Percentiles rank a stretch among this genome's conserved stretches.
phyloP scores from a whole-genome alignment of 495 filamentous ascomycete genomes.

The Aspergillus bertholletiae region DNA sequence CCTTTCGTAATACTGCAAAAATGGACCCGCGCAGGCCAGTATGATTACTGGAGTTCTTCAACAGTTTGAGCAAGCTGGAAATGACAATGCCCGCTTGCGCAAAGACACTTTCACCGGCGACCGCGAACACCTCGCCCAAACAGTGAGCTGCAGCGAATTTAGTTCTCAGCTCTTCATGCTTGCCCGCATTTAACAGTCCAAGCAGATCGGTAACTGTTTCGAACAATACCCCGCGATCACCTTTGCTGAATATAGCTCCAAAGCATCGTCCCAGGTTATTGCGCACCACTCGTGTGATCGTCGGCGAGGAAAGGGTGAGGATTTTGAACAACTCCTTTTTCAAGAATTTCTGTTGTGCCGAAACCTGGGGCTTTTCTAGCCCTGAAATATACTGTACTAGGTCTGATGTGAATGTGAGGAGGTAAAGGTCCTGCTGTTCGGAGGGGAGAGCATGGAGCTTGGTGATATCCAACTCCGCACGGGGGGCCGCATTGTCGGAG shows the following conservation, averaged over 20 bases:
- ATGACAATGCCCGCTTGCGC: constrained; percentile 73
- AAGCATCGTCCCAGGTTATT: constrained; percentile 84
- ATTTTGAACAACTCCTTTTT: constrained; percentile 91
- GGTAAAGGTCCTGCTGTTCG: constrained; percentile 92
- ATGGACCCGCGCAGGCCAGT: constrained; percentile 79
- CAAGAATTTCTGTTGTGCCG: constrained; percentile 80
- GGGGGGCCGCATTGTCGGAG: constrained; percentile 34
- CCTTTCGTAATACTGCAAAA: constrained; percentile 75
- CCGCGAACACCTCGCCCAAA: constrained; percentile 81
- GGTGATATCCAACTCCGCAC: constrained; percentile 71
- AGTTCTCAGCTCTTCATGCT: constrained; percentile 69
- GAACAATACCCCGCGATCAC: constrained; percentile 87
- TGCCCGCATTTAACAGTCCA: constrained; percentile 69
- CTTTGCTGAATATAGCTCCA: constrained; percentile 77
- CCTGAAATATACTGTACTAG: constrained; percentile 75
- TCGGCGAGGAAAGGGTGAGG: constrained; percentile 77
- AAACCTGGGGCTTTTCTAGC: constrained; percentile 72
- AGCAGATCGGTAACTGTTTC: constrained; percentile 90
- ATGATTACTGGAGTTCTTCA: constrained; percentile 78
- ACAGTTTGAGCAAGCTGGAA: constrained; percentile 65
- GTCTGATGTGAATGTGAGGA: constrained; percentile 83
- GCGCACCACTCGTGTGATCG: constrained; percentile 83
- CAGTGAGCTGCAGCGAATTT: constrained; percentile 90
- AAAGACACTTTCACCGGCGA: constrained; percentile 91
- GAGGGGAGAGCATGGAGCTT: constrained; percentile 88